Evolutionary conservation across 1,139 yeast genomes (phyloP), one percentile per base, ranked within the genome.

Genomic region (Geotrichum klebahnii): DNA sequence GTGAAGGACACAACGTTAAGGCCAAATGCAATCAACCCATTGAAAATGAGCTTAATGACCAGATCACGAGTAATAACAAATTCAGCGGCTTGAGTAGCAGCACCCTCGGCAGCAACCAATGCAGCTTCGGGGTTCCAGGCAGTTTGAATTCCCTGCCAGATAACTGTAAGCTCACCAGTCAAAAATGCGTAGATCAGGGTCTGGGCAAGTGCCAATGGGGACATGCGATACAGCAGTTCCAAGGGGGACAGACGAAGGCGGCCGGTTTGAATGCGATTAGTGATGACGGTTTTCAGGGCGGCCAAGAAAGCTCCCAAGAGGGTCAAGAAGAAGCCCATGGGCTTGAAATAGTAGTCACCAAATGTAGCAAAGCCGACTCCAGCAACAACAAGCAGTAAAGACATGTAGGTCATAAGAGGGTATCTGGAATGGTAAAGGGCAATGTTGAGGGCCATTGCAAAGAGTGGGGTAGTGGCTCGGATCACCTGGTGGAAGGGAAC

Each of bases 401-500:
- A 54, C 43, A 61, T 36, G 53, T 57, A 59, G 36, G 64, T 59
- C 54, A 55, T 53, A 39, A 52, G 40, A 35, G 61, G 51, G 55
- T 59, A 61, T 37, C 47, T 54, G 36, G 55, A 51, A 48, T 58
- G 50, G 54, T 59, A 56, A 9, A 53, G 45, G 28, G 59, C 33
- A 36, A 58, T 56, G 48, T 60, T 59, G 46, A 61, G 46, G 38
- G 54, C 43, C 39, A 61, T 55, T 46, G 63, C 60, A 54, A 61
- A 59, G 29, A 61, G 50, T 10, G 64, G 64, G 8, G 64, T 59
- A 42, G 60, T 61, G 5, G 64, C 64, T 28, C 64, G 56, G 40
- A 61, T 59, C 26, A 59, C 55, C 52, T 61, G 63, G 48, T 59
- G 63, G 46, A 61, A 58, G 10, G 64, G 64, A 20, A 61, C 62